Evolutionary conservation across 768 basidiomycete genomes (phyloP), one percentile per base, ranked within the genome.

Genomic region (Tricholoma hemisulphureum): DNA sequence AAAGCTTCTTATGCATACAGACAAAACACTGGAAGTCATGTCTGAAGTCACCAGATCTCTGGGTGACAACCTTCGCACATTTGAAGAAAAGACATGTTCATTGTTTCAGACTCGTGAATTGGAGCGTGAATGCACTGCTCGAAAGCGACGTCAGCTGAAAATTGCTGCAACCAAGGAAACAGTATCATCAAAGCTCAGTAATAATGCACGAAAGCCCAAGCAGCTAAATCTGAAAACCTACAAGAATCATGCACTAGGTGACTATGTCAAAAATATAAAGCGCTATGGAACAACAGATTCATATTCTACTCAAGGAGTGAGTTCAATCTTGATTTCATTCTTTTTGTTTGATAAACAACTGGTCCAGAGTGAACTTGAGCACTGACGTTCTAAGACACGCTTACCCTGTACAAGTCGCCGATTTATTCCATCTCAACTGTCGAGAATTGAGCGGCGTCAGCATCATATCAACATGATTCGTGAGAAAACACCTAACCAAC

Each of bases 381-480:
- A 62, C 53, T 39, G 58, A 21, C 43, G 18, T 4, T 28, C 49
- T 10, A 62, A 62, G 43, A 28, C 24, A 1, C 14, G 54, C 18
- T 59, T 50, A 41, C 49, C 18, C 8, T 18, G 65, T 0, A 73
- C 69, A 0, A 75, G 57, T 6, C 50, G 62, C 2, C 39, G 41
- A 32, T 43, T 7, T n/a, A 46, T 41, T 41, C 32, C 4, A 24
- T 45, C 5, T 1, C 56, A 21, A 51, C 58, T 7, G 46, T 49
- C 13, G 32, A 13, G 1, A 46, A 56, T 26, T 50, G 43, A 11
- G n/a, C 35, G 10, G 1, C 16, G 8, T 51, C 45, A 1, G 53
- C 32, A 16, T 10, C 20, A 10, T 13, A 16, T 2, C 11, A 23
- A 7, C 21, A 16, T 13, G 18, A 3, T 48, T 32, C 7, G 20